Conservation (phyloP, 2,329 filamentous ascomycete genomes). For the Fusarium sp. region DNA sequence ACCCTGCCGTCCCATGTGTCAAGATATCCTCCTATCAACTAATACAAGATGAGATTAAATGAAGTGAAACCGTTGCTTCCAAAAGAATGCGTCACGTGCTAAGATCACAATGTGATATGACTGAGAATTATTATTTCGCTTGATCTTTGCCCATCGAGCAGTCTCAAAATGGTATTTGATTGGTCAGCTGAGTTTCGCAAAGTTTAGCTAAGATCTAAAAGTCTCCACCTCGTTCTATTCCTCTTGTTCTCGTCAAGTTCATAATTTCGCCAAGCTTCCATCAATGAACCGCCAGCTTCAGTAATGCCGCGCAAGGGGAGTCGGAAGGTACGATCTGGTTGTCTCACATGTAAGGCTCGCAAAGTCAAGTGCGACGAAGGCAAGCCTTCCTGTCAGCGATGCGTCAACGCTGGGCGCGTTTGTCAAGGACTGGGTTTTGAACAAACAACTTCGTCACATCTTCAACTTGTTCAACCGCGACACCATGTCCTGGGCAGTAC, state of each 20-base stretch:
- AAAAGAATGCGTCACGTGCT: no score
- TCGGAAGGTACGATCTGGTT: conserved; percentile 20
- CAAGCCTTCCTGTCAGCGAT: conserved; percentile 14
- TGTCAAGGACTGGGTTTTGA: conserved; percentile 9
- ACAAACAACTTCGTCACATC: background rate
- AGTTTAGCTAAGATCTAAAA: background rate
- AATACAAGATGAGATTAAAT: no score
- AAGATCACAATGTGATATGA: no score
- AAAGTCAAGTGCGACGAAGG: conserved; percentile 21
- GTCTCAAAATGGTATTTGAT: background rate
- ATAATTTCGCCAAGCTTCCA: background rate
- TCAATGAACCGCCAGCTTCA: background rate
- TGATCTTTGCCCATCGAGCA: no score
- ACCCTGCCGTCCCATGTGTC: no score
- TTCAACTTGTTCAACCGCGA: conserved; percentile 7
- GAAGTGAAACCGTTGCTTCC: no score
- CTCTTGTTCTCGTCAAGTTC: background rate
- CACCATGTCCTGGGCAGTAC: background rate
- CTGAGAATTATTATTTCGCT: no score
- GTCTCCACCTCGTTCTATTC: background rate
- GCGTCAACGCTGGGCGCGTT: conserved; percentile 6
- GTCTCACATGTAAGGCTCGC: conserved; percentile 19
- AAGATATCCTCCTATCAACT: no score
- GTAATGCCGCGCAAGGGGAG: conserved; percentile 24
- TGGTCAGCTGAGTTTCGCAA: background rate